Base-by-base conservation (phyloP, 2,329 filamentous ascomycete species). In the Huntiella savannae region DNA sequence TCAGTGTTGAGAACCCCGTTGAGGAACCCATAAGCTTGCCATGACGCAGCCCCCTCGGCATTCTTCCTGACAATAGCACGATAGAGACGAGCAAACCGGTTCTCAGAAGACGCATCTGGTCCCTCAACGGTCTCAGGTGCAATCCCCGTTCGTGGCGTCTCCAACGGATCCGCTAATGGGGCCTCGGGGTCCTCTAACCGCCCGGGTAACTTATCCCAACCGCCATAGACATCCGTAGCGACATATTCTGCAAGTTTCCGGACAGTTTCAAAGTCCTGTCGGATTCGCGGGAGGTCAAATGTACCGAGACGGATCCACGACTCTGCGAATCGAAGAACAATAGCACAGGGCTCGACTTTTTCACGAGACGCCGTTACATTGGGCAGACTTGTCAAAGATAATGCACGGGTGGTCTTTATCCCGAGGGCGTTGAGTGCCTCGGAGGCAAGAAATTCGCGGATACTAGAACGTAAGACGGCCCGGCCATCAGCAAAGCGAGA, bases 21-120 rank as follows among this genome's bases (percentile, higher is more conserved):
- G 71, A 93, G 96, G 64, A 98, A 98, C n/a, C 85, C 91, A 57
- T 96, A 96, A 0, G 85, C 86, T 64, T 98, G 92, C 88, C 91
- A 96, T 53, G 80, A 74, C 8, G 91, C 91, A 2, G 96, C 87
- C 0, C 82, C 92, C 49, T 71, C 69, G 1, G 91, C 91, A 57
- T 95, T 98, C 32, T 83, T 75, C 37, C 85, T 76, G 3, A 78
- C 77, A 47, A 98, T 78, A 56, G 93, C 86, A 33, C 91, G 78
- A 60, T 92, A 98, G 1, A 98, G 65, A 12, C 87, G 73, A 0
- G 81, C 70, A 59, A 91, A 98, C 32, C 88, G 74, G 58, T 98
- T 98, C 58, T 95, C 81, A 49, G 79, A 74, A 3, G 71, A 63
- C 2, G 77, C 75, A 2, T 70, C 61, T 4, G 75, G 70, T 2